Percentiles rank a stretch among this genome's conserved stretches.
Evolutionary conservation across 2,329 filamentous ascomycete genomes (phyloP).

Genomic region (Penicillium crustosum): DNA sequence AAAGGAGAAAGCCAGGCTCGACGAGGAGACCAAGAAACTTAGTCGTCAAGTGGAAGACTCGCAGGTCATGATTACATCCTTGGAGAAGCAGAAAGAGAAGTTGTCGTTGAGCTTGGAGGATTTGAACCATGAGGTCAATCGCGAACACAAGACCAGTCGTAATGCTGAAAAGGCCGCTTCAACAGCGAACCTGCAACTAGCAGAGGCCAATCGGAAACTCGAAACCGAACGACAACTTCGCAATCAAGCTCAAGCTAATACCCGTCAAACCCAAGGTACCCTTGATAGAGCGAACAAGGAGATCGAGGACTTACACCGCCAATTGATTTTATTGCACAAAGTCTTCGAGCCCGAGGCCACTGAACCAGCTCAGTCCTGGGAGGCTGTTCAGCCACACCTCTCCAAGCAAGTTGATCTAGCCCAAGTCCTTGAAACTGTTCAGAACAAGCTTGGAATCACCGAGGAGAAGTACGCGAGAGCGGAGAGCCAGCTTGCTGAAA

Average conservation of each 20-base stretch:
- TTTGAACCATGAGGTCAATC: conserved; percentile 83
- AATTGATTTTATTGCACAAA: conserved; percentile 79
- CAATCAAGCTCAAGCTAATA: conserved; percentile 79
- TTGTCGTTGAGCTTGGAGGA: conserved; percentile 85
- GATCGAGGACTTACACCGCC: conserved; percentile 73
- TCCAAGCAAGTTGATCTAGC: conserved; percentile 70
- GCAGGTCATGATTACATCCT: conserved; percentile 74
- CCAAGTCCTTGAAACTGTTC: conserved; percentile 81
- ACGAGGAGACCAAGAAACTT: conserved; percentile 78
- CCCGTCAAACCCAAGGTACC: conserved; percentile 74
- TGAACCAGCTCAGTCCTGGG: conserved; percentile 65
- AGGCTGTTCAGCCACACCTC: conserved; percentile 69
- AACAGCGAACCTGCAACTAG: conserved; percentile 75
- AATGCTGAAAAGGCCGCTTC: conserved; percentile 88
- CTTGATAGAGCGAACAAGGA: conserved; percentile 80
- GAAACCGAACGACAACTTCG: conserved; percentile 88
- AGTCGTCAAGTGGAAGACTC: conserved; percentile 82
- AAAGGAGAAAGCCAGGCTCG: conserved; percentile 76
- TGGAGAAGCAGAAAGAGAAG: conserved; percentile 95
- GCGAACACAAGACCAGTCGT: conserved; percentile 84
- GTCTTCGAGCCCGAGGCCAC: conserved; percentile 77
- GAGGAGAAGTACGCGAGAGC: conserved; percentile 77
- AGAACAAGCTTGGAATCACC: conserved; percentile 81
- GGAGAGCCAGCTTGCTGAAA: conserved; percentile 75
- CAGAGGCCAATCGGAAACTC: conserved; percentile 83